Base-by-base conservation (phyloP, 2,329 filamentous ascomycete genomes). In the Ophiocordyceps camponoti-leonardi region DNA sequence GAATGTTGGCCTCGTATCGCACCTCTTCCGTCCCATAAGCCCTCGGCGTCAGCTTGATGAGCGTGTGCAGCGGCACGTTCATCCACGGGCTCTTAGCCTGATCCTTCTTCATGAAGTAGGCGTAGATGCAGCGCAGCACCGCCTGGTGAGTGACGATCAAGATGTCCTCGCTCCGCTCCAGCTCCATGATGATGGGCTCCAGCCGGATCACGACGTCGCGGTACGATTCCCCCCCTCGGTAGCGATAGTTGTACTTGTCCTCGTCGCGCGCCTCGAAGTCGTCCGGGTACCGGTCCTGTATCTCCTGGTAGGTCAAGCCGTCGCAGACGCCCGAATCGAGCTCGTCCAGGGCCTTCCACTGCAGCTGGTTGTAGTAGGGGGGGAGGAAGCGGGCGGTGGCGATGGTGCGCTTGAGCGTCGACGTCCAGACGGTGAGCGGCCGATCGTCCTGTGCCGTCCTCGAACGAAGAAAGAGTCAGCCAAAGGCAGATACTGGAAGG, bases 191-290 rank as follows among this genome's bases (percentile, higher is more conserved):
- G 65, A 98, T 98, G 50, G 92, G 92, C 60, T 98, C 92, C 0
- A 98, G 79, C 1, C 92, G 86, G 56, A 95, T 96, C 39, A 98
- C 92, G 1, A 98, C 90, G 58, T 98, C 92, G 46, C 90, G 85
- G 63, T 98, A 81, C 49, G 85, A 93, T 67, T 98, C 92, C 45
- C 92, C 92, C 50, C 92, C 92, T 6, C 92, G 82, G 65, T 98
- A 98, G 47, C 92, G 86, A 67, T 98, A 98, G 68, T 98, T 96
- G 76, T 96, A 96, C 66, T 98, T 98, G 71, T 98, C 92, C 53
- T 94, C 86, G 62, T 98, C 92, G 50, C 92, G 86, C 31, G 90
- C 87, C 44, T 80, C 79, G 66, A 98, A 98, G 66, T 98, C 92
- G 53, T 95, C 88, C 0, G 92, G 92, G 60, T 86, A 96, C 46